phyloP scores from a whole-genome alignment of 2,329 filamentous ascomycete species.

The Fusarium hostae region DNA sequence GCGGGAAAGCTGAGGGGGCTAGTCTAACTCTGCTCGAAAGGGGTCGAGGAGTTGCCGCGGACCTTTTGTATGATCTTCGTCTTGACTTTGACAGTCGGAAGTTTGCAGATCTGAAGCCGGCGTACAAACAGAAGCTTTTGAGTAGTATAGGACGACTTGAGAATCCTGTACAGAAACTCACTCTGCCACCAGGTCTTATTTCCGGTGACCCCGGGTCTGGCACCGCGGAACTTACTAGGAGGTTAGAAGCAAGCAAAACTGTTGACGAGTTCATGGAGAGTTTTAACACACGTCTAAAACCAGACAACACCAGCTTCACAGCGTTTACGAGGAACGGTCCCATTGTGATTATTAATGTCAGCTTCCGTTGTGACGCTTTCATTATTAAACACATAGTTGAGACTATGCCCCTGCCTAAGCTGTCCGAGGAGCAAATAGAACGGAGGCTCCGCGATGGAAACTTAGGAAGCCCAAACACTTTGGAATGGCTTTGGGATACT shows the following conservation, averaged over 20 bases:
- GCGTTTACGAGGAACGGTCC: background rate
- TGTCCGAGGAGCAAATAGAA: background rate
- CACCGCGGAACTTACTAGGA: background rate
- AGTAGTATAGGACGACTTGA: background rate
- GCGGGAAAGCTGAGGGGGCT: rapidly evolving
- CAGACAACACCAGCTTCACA: background rate
- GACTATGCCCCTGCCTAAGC: background rate
- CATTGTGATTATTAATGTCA: background rate
- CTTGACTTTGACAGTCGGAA: background rate
- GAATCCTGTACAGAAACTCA: background rate
- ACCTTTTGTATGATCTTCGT: background rate
- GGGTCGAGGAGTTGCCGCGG: background rate
- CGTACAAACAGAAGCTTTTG: background rate
- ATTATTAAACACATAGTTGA: background rate
- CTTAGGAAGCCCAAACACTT: rapidly evolving
- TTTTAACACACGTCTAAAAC: rapidly evolving
- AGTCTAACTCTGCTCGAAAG: background rate
- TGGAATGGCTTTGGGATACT: background rate
- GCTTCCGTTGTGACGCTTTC: background rate
- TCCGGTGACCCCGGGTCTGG: rapidly evolving
- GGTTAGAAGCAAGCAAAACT: background rate
- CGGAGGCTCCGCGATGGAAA: background rate
- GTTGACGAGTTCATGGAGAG: background rate
- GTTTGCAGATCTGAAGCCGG: background rate
- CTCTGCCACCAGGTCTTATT: rapidly evolving